Base-by-base conservation (phyloP, 345 rosid species). In the Nephelium lappaceum region DNA sequence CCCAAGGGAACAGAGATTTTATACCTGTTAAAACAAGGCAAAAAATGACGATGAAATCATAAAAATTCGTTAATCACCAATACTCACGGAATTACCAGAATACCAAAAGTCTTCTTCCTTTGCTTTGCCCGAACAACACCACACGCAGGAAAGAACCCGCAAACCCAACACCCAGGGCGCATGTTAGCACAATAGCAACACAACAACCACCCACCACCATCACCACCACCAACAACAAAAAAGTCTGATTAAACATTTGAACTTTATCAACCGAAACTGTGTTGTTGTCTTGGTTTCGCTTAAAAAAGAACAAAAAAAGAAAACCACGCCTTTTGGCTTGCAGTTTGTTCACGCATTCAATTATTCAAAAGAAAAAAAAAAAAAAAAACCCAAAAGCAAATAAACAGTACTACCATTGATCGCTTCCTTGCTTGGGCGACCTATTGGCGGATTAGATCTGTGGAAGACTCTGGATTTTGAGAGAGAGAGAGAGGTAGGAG, bases 401-500 rank as follows among this genome's bases (percentile, higher is more conserved):
- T 6, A 58, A 21, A 58, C 23, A 6, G 23, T 60, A 19, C 10
- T 60, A 19, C 10, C 23, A 8, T 60, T 58, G 25, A 60, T 18
- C 18, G n/a, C 16, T 53, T 25, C 41, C 9, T 73, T 41, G 67
- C 23, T 47, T 69, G 62, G 61, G 70, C 70, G 71, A 74, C 45
- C 69, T 10, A 27, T 36, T 11, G 5, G 0, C 39, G 25, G 71
- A 42, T 31, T 31, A 75, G 78, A 75, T 75, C 78, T 11, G 9
- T 47, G 18, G 31, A 41, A 18, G 55, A 16, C 6, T 10, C 11
- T n/a, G 8, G 23, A 41, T 42, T 58, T 71, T 55, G 5, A 14
- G n/a, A 47, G 78, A 55, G 65, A 25, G 78, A 62, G 71, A 71
- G 31, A n/a, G 12, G 39, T 80, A 7, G 63, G 63, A 74, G 84